Percentiles rank a stretch among this genome's conserved stretches.
Evolutionary conservation across 768 basidiomycete genomes (phyloP).

Genomic region (Termitomyces bulborhizus): DNA sequence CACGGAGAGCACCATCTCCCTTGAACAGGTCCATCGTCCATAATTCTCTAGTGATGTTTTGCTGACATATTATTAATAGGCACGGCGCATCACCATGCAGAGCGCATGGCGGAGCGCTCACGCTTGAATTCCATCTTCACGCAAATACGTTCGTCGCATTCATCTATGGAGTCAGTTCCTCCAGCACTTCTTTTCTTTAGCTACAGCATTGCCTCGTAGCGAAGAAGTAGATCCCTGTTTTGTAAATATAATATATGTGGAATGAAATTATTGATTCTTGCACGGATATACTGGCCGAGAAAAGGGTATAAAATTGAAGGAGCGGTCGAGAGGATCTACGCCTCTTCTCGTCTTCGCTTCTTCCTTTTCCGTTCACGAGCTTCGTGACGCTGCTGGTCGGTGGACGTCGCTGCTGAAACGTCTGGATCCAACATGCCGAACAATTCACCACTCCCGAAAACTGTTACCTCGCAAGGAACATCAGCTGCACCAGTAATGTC

Average conservation of each 20-base stretch:
- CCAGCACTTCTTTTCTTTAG: neutral
- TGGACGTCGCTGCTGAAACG: neutral
- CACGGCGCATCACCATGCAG: slow-evolving; percentile 81
- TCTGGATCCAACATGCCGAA: neutral
- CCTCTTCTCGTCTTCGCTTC: slow-evolving; percentile 9
- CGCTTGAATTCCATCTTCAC: slow-evolving; percentile 28
- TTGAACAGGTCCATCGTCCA: slow-evolving; percentile 71
- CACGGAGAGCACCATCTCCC: slow-evolving; percentile 77
- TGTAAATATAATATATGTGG: slow-evolving; percentile 11
- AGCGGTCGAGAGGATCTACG: neutral
- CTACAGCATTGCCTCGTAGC: neutral
- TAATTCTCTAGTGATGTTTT: neutral
- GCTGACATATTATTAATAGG: slow-evolving; percentile 32
- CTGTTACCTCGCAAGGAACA: neutral
- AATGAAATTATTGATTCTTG: slow-evolving; percentile 7
- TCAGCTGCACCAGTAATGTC: neutral
- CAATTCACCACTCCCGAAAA: neutral
- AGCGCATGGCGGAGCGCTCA: slow-evolving; percentile 80
- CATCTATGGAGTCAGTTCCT: slow-evolving; percentile 13
- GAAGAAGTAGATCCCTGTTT: slow-evolving; percentile 12
- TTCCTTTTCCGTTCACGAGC: slow-evolving; percentile 7
- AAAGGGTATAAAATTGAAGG: neutral
- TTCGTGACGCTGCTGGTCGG: neutral
- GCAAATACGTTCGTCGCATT: neutral
- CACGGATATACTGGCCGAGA: neutral